Conservation (phyloP, 139 green algal genomes). For the Volvox africanus region DNA sequence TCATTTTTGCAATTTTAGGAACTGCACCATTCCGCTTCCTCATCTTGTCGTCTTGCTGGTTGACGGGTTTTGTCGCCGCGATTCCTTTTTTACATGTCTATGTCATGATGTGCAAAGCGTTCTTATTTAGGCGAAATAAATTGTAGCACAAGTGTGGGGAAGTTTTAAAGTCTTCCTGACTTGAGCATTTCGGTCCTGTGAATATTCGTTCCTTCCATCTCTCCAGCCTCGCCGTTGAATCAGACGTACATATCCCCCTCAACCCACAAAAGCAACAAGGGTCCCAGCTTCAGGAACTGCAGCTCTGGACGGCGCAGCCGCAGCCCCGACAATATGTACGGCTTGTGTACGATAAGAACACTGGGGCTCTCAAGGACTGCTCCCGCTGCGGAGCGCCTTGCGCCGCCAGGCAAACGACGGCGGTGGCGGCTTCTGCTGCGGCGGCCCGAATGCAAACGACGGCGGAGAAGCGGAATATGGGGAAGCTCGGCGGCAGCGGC, state of each 20-base stretch:
- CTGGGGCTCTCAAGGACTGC: neutral
- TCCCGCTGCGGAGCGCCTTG: neutral
- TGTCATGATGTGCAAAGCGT: too few relatives aligned
- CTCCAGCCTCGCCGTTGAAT: too few relatives aligned
- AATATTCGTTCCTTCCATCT: neutral
- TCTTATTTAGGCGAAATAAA: too few relatives aligned
- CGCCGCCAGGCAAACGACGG: neutral
- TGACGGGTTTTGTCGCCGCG: too few relatives aligned
- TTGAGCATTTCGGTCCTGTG: neutral
- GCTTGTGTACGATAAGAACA: constrained; percentile 7
- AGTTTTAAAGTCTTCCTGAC: too few relatives aligned
- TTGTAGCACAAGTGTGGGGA: too few relatives aligned
- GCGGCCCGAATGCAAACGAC: neutral
- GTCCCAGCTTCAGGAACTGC: neutral
- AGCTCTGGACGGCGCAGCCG: neutral
- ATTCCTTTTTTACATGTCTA: too few relatives aligned
- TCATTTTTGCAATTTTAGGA: too few relatives aligned
- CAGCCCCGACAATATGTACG: constrained; percentile 29
- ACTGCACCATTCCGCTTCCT: too few relatives aligned
- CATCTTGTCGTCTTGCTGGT: too few relatives aligned
- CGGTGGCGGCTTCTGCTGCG: neutral
- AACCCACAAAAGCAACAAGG: neutral
- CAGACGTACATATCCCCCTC: neutral
- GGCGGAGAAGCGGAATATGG: neutral
- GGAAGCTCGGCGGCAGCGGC: neutral